Base-by-base conservation (phyloP, 192 early-diverging fungal species). In the Cetraspora pellucida region DNA sequence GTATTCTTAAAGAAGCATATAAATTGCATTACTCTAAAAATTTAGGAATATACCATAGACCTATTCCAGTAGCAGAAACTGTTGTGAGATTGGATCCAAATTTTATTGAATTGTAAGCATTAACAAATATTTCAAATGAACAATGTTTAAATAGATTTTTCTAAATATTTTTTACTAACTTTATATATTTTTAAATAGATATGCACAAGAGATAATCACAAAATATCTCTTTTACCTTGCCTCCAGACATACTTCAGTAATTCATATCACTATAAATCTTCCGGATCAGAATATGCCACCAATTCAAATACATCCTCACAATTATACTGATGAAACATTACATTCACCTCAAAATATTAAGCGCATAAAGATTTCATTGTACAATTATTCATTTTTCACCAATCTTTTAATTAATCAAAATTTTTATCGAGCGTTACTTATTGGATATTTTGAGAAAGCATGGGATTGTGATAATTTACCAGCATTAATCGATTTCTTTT, bases 1-100 rank as follows among this genome's bases (percentile, higher is more conserved):
- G 88, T 1, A 89, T 89, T 77, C 77, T 89, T 77, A 77, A 78
- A 37, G 81, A 89, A 71, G 87, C 88, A 27, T 82, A 58, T 30
- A 73, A 72, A 43, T 68, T 89, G 17, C 80, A 82, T 21, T 89
- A 88, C 68, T 6, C 14, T 10, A 80, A 88, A 55, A 67, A 68
- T 23, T 58, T 89, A 63, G 50, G 55, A 13, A 74, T 89, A n/a
- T 89, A 85, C 66, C 88, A 81, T 55, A 79, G 83, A 77, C 88
- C 88, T 14, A 72, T 68, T 43, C 81, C 81, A 10, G 67, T 80
- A 27, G 57, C 57, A 17, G 72, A 44, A 25, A 75, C 68, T 30
- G 60, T 78, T 30, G 77, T 71, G n/a, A 78, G 44, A 37, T 23
- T 76, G 8, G 47, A 65, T 27, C 75, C 75, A 30, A 76, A 76